Evolutionary conservation across 192 early-diverging fungal species (phyloP).

Genomic region (Rhizoclosmatium sp.): DNA sequence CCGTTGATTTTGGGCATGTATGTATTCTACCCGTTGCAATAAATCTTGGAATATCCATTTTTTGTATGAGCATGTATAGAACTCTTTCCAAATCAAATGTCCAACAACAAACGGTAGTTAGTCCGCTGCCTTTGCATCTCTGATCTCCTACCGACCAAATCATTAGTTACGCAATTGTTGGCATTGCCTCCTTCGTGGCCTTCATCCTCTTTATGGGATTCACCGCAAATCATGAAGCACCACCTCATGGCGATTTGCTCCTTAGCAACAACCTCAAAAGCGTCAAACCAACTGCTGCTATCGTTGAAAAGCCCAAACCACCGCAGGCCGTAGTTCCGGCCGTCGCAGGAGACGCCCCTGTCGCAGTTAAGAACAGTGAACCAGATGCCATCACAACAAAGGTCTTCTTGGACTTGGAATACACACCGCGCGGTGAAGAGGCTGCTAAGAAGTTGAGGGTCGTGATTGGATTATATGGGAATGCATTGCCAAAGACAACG

Average conservation of each 20-base stretch:
- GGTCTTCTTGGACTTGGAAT: slow-evolving; percentile 89
- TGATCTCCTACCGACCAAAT: not conserved
- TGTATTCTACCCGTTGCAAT: not conserved
- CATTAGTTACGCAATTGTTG: slow-evolving; percentile 24
- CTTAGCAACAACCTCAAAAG: not conserved
- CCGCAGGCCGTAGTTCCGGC: not conserved
- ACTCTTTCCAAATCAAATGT: slow-evolving; percentile 18
- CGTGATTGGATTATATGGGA: slow-evolving; percentile 76
- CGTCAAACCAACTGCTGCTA: not conserved
- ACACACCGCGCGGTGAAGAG: slow-evolving; percentile 62
- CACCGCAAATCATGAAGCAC: slow-evolving; percentile 7
- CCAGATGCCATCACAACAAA: slow-evolving; percentile 50
- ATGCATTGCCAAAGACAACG: slow-evolving; percentile 60
- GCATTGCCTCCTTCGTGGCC: slow-evolving; percentile 10
- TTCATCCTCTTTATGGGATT: slow-evolving; percentile 31
- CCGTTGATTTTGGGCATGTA: slow-evolving; percentile 26
- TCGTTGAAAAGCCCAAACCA: not conserved
- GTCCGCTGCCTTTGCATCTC: slow-evolving; percentile 1
- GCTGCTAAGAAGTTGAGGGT: slow-evolving; percentile 62
- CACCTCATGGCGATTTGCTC: slow-evolving; percentile 21
- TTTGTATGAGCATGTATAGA: not conserved
- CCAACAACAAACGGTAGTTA: slow-evolving; percentile 38
- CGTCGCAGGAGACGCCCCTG: not conserved
- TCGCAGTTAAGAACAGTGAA: not conserved
- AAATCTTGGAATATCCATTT: not conserved